Base-by-base conservation (phyloP, 2,329 filamentous ascomycete species). In the Leptoxyphium fumago region DNA sequence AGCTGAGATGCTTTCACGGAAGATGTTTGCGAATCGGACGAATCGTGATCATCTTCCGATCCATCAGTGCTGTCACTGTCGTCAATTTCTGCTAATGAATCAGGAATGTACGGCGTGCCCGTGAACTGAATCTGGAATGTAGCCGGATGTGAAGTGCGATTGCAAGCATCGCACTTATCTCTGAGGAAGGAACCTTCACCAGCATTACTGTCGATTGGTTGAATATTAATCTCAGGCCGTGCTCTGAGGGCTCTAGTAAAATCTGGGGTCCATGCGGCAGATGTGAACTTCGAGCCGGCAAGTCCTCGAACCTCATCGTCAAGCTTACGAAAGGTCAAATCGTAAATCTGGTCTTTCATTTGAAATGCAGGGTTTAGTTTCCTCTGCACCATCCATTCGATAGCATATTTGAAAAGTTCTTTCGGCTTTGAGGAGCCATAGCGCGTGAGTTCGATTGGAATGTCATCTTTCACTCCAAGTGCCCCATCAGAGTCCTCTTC, bases 301-400 rank as follows among this genome's bases (percentile, higher is more conserved):
- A 84, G 71, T 0, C 77, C 80, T 34, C 67, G 69, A 11, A 84
- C 75, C 57, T 87, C 81, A 50, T 83, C 76, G 50, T 84, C 74
- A 0, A 89, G 67, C 55, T 84, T 85, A 41, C 66, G 65, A 66
- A 86, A 87, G 0, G 82, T 78, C 21, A 82, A 68, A 10, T 64
- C 55, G 59, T 86, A 91, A 10, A 86, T 65, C 7, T 74, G 68
- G 47, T 84, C 75, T 5, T 73, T 64, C 14, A 72, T 70, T 10
- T 73, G 64, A 53, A 87, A 88, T 0, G 69, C 75, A 0, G 82
- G 83, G 51, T 87, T 81, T 42, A 91, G 70, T 52, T 81, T 80
- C 56, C 82, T 83, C 54, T 86, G 82, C 2, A 89, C 78, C 63
- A 88, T 80, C 83, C 83, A 89, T 57, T 86, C 82, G 2, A 89